Base-by-base conservation (phyloP, 2,329 filamentous ascomycete species). In the Thielaviopsis populi region DNA sequence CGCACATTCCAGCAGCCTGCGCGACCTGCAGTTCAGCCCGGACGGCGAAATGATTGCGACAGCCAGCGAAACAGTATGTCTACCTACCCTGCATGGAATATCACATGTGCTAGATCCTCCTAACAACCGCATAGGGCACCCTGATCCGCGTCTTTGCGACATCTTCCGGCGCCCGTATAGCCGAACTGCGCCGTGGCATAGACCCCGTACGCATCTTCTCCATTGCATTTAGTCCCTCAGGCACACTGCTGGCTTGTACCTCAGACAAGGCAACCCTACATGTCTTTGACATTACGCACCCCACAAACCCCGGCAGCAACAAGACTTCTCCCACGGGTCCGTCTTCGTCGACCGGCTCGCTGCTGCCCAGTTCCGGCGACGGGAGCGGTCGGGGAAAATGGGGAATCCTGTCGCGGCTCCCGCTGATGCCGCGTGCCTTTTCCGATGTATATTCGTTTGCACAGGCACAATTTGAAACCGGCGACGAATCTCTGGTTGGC, bases 211-310 rank as follows among this genome's bases (percentile, higher is more conserved):
- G 85, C 63, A 88, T 97, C 68, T 96, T 89, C 75, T 92, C 89
- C 1, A 79, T 99, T 11, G 86, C 87, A 11, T 94, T 99, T 73
- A 95, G 89, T 22, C 91, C 91, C 0, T 85, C 85, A 0, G 88
- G 87, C 61, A 83, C 80, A 53, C 81, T 91, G 71, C 80, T 97
- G 11, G 94, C 94, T 30, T 92, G 91, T 67, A 97, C 92, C 0
- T 96, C 91, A 1, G 94, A 99, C 78, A 99, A 97, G 75, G 91
- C 89, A 5, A 99, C 91, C 0, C 79, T 99, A 11, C 94, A 99
- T 74, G 82, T 99, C 43, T 99, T 96, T 71, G 91, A 97, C 70
- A 80, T 96, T 0, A 86, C 87, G 3, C 80, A 82, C 66, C 76
- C 78, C 8, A 77, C 76, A 61, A 76, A 75, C 67, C 72, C 74